phyloP scores from a whole-genome alignment of 345 rosid species.

The Dipteronia sinensis region DNA sequence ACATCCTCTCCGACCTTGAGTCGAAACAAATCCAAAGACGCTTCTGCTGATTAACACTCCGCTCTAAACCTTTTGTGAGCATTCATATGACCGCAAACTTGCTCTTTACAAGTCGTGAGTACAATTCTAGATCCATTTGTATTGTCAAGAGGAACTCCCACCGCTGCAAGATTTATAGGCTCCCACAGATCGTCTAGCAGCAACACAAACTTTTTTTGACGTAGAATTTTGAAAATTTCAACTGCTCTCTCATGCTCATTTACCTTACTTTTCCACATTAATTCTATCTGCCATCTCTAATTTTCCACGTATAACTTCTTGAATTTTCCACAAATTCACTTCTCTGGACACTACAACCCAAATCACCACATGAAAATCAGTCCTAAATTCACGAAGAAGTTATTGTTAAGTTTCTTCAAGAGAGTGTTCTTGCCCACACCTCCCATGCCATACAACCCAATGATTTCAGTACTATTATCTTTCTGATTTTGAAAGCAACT shows the following conservation, averaged over 20 bases:
- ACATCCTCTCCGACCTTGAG: conserved; percentile 20
- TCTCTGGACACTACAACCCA: not conserved
- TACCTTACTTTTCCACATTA: not conserved
- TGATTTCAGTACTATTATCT: not conserved
- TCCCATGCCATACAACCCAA: conserved; percentile 7
- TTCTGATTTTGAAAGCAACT: not conserved
- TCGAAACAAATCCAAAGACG: conserved; percentile 27
- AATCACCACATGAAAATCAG: not conserved
- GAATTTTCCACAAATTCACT: not conserved
- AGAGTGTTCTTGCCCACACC: conserved; percentile 14
- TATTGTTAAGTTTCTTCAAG: not conserved
- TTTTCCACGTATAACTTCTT: not conserved
- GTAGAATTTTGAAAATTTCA: not conserved
- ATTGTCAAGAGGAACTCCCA: conserved; percentile 26
- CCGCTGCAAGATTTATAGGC: not conserved
- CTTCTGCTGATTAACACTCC: not conserved
- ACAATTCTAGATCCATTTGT: conserved; percentile 20
- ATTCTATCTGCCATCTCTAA: not conserved
- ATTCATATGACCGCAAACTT: conserved; percentile 31
- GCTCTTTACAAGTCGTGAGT: conserved; percentile 28
- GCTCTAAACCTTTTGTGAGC: conserved; percentile 22
- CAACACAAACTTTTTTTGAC: no score
- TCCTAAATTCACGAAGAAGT: not conserved
- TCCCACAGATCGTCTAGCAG: conserved; percentile 17
- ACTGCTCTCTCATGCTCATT: not conserved